phyloP scores from a whole-genome alignment of 768 basidiomycete genomes.

The Candolleomyces aberdarensis region DNA sequence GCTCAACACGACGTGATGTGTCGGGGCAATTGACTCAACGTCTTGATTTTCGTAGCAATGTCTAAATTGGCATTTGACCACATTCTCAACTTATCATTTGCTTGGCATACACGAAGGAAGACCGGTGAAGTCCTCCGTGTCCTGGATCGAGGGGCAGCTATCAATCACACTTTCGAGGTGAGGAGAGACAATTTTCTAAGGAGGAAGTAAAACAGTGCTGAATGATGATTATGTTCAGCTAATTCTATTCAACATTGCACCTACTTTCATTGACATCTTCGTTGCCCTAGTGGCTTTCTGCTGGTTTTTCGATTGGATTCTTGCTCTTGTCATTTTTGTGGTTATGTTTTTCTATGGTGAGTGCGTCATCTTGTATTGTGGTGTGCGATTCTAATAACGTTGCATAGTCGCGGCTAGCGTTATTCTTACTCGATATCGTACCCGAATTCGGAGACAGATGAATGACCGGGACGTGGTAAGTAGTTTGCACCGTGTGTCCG shows the following conservation, averaged over 20 bases:
- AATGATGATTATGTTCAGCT: constrained; percentile 38
- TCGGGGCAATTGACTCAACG: not conserved
- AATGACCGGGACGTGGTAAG: constrained; percentile 77
- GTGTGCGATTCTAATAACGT: not conserved
- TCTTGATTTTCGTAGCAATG: constrained; percentile 56
- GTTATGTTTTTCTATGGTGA: constrained; percentile 75
- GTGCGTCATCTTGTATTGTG: constrained; percentile 12
- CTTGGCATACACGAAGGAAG: constrained; percentile 79
- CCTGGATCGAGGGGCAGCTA: constrained; percentile 79
- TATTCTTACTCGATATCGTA: constrained; percentile 69
- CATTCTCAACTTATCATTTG: constrained; percentile 79
- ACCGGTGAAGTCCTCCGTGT: constrained; percentile 85
- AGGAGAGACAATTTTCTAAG: constrained; percentile 1
- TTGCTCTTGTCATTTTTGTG: constrained; percentile 63
- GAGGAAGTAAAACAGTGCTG: not conserved
- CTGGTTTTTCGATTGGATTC: constrained; percentile 59
- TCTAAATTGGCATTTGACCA: constrained; percentile 83
- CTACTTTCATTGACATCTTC: constrained; percentile 77
- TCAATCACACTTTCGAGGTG: constrained; percentile 78
- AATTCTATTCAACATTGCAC: constrained; percentile 79
- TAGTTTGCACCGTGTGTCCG: constrained; percentile 5
- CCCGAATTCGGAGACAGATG: constrained; percentile 72
- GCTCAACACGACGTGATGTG: not conserved
- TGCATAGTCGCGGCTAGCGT: constrained; percentile 49
- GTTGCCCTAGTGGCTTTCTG: constrained; percentile 70